Percentiles rank a stretch among this genome's conserved stretches.
Conservation (phyloP, 306 rosid genomes). For the Begonia peltatifolia region DNA sequence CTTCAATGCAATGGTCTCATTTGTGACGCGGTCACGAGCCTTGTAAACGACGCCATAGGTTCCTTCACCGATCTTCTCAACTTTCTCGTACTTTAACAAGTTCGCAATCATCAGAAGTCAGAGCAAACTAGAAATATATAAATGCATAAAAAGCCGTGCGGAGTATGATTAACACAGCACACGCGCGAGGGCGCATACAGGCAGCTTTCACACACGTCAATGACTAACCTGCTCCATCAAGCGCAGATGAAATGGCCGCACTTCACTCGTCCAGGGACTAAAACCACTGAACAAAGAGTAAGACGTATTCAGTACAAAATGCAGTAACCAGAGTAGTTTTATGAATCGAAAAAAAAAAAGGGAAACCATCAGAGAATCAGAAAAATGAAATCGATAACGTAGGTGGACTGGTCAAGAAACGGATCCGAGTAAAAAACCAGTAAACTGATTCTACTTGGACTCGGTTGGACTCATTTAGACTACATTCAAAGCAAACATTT, state of each 20-base stretch:
- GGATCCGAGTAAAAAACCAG: constrained; percentile 15
- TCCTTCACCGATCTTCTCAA: constrained; percentile 91
- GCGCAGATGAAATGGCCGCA: not conserved
- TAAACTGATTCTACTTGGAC: constrained; percentile 9
- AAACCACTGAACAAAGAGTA: constrained; percentile 1
- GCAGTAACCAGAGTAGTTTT: not conserved
- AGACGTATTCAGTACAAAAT: constrained; percentile 5
- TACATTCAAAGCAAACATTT: constrained; percentile 13
- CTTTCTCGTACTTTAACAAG: constrained; percentile 63
- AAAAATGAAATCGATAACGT: constrained; percentile 4
- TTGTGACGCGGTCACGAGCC: constrained; percentile 71
- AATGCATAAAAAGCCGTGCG: not conserved
- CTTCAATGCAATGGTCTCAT: constrained; percentile 76
- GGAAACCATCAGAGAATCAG: constrained; percentile 2
- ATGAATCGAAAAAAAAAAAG: not conserved
- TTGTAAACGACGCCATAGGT: constrained; percentile 89
- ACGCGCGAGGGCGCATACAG: not conserved
- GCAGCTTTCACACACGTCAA: constrained; percentile 1
- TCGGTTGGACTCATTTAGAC: constrained; percentile 5
- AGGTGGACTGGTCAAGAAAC: constrained; percentile 6
- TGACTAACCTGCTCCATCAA: constrained; percentile 13
- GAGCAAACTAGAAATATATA: not conserved
- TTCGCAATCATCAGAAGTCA: constrained; percentile 6
- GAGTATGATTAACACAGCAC: not conserved
- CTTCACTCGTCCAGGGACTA: constrained; percentile 1